Evolutionary conservation across 495 filamentous ascomycete species (phyloP), one percentile per base, ranked within the genome.

Genomic region (Tricharina praecox): DNA sequence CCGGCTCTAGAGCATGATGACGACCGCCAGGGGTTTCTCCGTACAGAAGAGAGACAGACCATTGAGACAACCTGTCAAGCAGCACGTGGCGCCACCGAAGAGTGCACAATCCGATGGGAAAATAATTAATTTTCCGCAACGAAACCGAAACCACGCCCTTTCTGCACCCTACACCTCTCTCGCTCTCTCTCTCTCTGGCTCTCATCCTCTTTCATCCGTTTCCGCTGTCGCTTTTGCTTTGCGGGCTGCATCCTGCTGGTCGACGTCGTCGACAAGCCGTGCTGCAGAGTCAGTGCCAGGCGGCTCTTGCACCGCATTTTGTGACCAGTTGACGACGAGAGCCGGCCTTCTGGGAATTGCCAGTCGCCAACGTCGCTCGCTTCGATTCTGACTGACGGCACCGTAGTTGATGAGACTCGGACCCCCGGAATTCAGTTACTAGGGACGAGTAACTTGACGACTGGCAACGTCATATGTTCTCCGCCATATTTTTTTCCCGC

Each of bases 81-180:
- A 25, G 40, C 40, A 24, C 40, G 40, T 43, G 40, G 40, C 40
- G 24, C 40, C 40, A 43, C 40, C 40, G 26, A 20, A 20, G 20
- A 1, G 13, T 20, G 21, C 23, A 43, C 19, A 43, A 43, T 43
- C 13, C 40, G 40, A 43, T 43, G 40, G 13, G 40, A 26, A 43
- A 15, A 10, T 32, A 32, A 32, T 32, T n/a, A n/a, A n/a, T 32
- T 32, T 32, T 13, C 28, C 28, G 28, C 28, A 32, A 32, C 7
- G 7, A 32, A 32, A 32, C n/a, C n/a, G 28, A 13, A 37, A 9
- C 7, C 7, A 37, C 15, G 34, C 34, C 4, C 13, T 37, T 37
- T 37, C 18, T 37, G 34, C 34, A 37, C 34, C 13, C 13, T 32
- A n/a, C n/a, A n/a, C n/a, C n/a, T n/a, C n/a, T n/a, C n/a, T n/a